Conservation (phyloP, 192 early-diverging fungal species). For the Dimargaris verticillata region DNA sequence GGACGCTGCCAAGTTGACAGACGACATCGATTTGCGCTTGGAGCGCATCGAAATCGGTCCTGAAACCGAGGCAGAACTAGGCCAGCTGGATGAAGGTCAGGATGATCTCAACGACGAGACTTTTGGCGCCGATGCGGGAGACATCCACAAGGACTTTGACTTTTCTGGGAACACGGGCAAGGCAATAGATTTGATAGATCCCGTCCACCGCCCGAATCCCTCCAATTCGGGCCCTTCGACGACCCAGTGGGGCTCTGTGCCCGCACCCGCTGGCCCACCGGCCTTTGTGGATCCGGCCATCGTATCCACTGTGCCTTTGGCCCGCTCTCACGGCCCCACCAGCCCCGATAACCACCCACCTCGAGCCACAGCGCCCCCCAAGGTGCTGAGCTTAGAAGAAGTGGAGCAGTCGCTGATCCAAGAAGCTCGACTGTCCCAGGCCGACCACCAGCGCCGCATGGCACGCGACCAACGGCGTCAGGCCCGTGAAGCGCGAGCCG, state of each 20-base stretch:
- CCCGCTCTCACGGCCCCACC: neutral
- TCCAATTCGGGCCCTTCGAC: neutral
- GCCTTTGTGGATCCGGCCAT: conserved; percentile 9
- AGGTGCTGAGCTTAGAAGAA: conserved; percentile 50
- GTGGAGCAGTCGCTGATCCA: conserved; percentile 42
- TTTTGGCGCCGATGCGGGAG: conserved; percentile 34
- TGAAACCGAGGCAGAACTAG: conserved; percentile 31
- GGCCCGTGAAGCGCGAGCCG: conserved; percentile 19
- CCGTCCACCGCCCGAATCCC: too few relatives aligned
- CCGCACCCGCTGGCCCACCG: conserved; percentile 9
- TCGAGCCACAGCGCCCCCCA: conserved; percentile 7
- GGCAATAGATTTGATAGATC: neutral
- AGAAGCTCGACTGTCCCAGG: conserved; percentile 5
- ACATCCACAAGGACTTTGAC: conserved; percentile 51
- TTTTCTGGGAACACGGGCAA: conserved; percentile 39
- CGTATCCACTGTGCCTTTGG: conserved; percentile 8
- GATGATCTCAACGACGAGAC: conserved; percentile 63
- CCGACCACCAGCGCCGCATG: neutral
- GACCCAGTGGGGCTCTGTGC: conserved; percentile 7
- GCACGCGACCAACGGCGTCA: conserved; percentile 14
- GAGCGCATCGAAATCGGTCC: conserved; percentile 25
- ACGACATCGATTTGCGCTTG: conserved; percentile 47
- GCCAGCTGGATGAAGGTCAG: conserved; percentile 41
- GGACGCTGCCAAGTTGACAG: conserved; percentile 18
- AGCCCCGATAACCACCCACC: neutral